Evolutionary conservation across 768 basidiomycete genomes (phyloP).

Genomic region (Polyporus arcularius): DNA sequence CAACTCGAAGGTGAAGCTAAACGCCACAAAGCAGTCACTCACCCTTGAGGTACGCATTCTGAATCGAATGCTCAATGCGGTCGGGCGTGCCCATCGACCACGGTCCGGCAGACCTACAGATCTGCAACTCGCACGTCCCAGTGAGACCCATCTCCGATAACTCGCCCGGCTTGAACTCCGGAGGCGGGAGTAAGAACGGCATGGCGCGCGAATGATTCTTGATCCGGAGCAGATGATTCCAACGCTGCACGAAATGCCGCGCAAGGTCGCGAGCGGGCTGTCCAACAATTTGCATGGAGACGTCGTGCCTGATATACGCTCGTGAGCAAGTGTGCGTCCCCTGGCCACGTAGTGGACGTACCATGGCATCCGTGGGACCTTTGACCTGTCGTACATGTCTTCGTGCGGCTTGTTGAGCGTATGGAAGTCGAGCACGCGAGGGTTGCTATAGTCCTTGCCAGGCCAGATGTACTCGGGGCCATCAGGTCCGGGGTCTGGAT

Average conservation of each 20-base stretch:
- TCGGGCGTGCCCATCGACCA: conserved; percentile 95
- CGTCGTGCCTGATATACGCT: conserved; percentile 77
- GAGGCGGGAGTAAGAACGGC: conserved; percentile 92
- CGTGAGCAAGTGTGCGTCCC: background rate
- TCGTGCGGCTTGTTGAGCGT: conserved; percentile 87
- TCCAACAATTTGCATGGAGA: conserved; percentile 93
- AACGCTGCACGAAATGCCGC: conserved; percentile 93
- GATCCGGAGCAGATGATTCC: conserved; percentile 92
- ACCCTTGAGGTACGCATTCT: conserved; percentile 94
- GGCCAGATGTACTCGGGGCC: conserved; percentile 79
- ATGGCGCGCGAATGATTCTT: conserved; percentile 94
- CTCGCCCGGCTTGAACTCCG: conserved; percentile 86
- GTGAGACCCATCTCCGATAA: conserved; percentile 79
- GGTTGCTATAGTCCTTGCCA: conserved; percentile 95
- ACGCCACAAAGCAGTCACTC: conserved; percentile 11
- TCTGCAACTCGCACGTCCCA: conserved; percentile 96
- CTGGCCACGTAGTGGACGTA: conserved; percentile 36
- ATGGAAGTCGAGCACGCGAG: conserved; percentile 83
- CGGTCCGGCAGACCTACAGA: conserved; percentile 91
- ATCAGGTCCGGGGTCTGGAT: conserved; percentile 62
- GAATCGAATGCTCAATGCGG: conserved; percentile 87
- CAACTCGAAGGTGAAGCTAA: background rate
- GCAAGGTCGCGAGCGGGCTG: conserved; percentile 94
- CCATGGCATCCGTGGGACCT: conserved; percentile 96
- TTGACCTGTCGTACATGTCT: conserved; percentile 92